Evolutionary conservation across 2,329 filamentous ascomycete species (phyloP), one percentile per base, ranked within the genome.

Genomic region (Colletotrichum tropicale): DNA sequence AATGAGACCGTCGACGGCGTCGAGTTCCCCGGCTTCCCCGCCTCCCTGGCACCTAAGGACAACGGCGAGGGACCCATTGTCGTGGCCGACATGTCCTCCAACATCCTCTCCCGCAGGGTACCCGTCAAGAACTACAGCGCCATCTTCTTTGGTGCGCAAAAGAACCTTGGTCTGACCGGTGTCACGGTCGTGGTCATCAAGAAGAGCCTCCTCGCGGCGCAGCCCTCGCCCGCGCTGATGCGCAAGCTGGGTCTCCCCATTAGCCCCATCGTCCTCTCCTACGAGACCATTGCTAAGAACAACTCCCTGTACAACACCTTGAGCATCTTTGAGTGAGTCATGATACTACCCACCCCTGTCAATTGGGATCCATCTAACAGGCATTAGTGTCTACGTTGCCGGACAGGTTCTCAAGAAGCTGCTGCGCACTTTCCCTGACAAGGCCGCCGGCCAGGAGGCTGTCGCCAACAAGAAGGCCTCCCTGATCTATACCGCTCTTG

Each of bases 251-350:
- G 91, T 24, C 87, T 98, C n/a, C 92, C 94, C 2, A 91, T 97
- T 55, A 92, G 93, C 1, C 96, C 96, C 4, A 91, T 95, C 21
- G 91, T 98, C 58, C 87, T 98, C 64, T 91, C 95, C 78, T 98
- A 96, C 82, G 93, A 95, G 77, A 95, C 91, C 0, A 94, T 97
- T 78, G 93, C 94, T 55, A 98, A 98, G 89, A 98, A 98, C 87
- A 97, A 98, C 87, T 97, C 94, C 80, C 89, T 98, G 32, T 98
- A 98, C 88, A 98, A 98, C 86, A 98, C 96, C 0, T 88, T 98
- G 13, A 96, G 95, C 81, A 98, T 98, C 81, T 98, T 98, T 81
- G 96, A 92, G 91, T 92, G 84, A 81, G 90, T 85, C n/a, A 5
- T 16, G 58, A 62, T 34, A 64, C 58, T 5, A 48, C 58, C 34